A percentile compares a stretch with the other conserved stretches of the same genome.
These are phyloP conservation scores for Pluteus cervinus DNA, from an alignment of 768 basidiomycete genomes.

Conservation along the genomic window DNA sequence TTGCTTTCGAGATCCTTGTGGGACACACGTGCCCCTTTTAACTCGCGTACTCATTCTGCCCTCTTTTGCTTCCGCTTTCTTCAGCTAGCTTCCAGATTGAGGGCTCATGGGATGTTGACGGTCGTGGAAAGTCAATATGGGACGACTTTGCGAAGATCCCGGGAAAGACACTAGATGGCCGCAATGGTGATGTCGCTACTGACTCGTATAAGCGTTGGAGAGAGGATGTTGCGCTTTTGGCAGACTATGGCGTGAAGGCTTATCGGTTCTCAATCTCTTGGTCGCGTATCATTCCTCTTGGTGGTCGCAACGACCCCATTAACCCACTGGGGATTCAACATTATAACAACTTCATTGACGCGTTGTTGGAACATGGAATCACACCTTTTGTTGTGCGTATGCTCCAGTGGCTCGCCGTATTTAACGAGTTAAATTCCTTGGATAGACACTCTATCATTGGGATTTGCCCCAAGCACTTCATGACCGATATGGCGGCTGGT, in stretches of 20 bases:
- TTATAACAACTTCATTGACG: constrained; percentile 69
- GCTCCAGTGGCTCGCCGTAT: not conserved
- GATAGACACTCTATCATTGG: constrained; percentile 70
- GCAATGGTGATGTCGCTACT: constrained; percentile 63
- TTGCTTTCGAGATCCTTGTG: not conserved
- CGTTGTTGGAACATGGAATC: constrained; percentile 54
- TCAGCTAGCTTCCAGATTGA: constrained; percentile 71
- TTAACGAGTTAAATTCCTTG: constrained; percentile 2
- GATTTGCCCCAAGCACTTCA: constrained; percentile 70
- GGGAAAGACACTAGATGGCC: constrained; percentile 65
- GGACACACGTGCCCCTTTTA: constrained; percentile 2
- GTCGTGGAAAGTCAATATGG: constrained; percentile 69
- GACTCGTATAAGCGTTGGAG: constrained; percentile 67
- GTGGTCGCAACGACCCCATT: constrained; percentile 66
- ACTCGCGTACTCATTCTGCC: constrained; percentile 1
- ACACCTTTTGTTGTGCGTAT: constrained; percentile 57
- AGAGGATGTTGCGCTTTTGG: constrained; percentile 59
- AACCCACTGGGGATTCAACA: constrained; percentile 65
- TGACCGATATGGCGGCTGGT: constrained; percentile 71
- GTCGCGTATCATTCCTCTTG: constrained; percentile 70
- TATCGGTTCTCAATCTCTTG: constrained; percentile 77
- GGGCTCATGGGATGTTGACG: constrained; percentile 53
- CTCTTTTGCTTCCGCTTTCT: constrained; percentile 3
- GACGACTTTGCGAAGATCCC: constrained; percentile 62
- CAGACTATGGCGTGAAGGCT: constrained; percentile 57